A percentile compares a stretch with the other conserved stretches of the same genome.
Conservation (phyloP, 805 yeast genomes). For the Yamadazyma insecticola region DNA sequence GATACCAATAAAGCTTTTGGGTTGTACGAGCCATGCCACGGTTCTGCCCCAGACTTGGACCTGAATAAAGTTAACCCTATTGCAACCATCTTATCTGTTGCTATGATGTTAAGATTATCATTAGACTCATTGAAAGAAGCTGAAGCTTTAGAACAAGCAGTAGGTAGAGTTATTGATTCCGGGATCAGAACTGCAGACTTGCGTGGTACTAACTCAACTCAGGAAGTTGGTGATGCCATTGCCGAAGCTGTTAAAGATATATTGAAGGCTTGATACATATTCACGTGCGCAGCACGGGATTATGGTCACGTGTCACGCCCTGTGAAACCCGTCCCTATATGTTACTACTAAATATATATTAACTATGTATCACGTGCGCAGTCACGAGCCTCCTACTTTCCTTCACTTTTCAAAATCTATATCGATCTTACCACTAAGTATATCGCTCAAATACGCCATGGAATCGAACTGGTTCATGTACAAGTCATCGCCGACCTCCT, state of each 20-base stretch:
- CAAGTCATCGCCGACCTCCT: constrained; percentile 6
- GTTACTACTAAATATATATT: too few relatives aligned
- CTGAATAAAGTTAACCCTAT: constrained; percentile 88
- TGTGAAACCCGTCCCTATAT: too few relatives aligned
- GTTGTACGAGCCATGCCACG: constrained; percentile 97
- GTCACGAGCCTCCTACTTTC: too few relatives aligned
- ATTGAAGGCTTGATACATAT: too few relatives aligned
- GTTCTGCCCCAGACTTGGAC: constrained; percentile 94
- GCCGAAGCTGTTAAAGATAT: constrained; percentile 56
- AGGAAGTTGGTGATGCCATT: constrained; percentile 93
- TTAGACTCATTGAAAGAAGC: constrained; percentile 82
- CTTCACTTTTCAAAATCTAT: constrained; percentile 2
- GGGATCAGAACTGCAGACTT: constrained; percentile 91
- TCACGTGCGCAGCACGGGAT: too few relatives aligned
- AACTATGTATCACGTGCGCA: too few relatives aligned
- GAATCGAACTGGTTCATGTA: constrained; percentile 21
- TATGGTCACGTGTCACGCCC: too few relatives aligned
- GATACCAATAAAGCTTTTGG: constrained; percentile 94
- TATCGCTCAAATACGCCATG: constrained; percentile 27
- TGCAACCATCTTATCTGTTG: constrained; percentile 92
- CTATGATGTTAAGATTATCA: constrained; percentile 94
- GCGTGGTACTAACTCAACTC: constrained; percentile 77
- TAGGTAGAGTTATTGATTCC: constrained; percentile 64
- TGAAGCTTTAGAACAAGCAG: constrained; percentile 14
- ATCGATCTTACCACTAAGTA: constrained; percentile 21